Evolutionary conservation across 2,329 filamentous ascomycete species (phyloP).

Genomic region (Thelonectria olida): DNA sequence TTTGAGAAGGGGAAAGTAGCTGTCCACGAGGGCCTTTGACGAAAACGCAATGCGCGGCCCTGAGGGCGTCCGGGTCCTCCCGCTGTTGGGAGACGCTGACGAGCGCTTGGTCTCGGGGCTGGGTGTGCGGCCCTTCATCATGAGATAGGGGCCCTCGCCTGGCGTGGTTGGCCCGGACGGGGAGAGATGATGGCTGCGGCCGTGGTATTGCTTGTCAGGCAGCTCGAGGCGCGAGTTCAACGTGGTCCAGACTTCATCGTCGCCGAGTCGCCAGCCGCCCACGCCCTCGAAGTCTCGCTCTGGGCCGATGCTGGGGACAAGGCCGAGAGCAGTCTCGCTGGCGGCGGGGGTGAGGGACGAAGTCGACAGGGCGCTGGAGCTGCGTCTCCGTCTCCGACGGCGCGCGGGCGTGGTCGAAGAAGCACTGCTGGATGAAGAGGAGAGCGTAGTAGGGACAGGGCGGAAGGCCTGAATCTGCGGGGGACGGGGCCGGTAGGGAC

Average conservation of each 20-base stretch:
- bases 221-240: constrained; percentile 63
- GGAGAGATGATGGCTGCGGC: constrained; percentile 54
- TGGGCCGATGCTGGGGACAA: constrained; percentile 59
- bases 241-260: constrained; percentile 60
- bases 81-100: constrained; percentile 54
- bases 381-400: constrained; percentile 46
- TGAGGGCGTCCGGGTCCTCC: constrained; percentile 59
- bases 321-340: constrained; percentile 49
- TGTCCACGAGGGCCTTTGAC: constrained; percentile 44
- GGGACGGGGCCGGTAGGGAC: constrained; percentile 37
- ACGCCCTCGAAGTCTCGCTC: constrained; percentile 68
- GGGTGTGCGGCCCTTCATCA: constrained; percentile 53
- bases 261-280: constrained; percentile 64
- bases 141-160: constrained; percentile 52
- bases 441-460: constrained; percentile 17
- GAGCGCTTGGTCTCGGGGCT: constrained; percentile 45
- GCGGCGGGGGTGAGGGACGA: constrained; percentile 45
- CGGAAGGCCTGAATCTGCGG: neutral
- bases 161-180: constrained; percentile 52
- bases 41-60: constrained; percentile 45
- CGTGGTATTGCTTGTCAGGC: constrained; percentile 51
- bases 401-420: constrained; percentile 30
- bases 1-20: constrained; percentile 53
- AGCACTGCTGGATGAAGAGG: constrained; percentile 30
- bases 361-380: constrained; percentile 46